Conservation (phyloP, 2,329 filamentous ascomycete genomes). For the Botryotinia convoluta region DNA sequence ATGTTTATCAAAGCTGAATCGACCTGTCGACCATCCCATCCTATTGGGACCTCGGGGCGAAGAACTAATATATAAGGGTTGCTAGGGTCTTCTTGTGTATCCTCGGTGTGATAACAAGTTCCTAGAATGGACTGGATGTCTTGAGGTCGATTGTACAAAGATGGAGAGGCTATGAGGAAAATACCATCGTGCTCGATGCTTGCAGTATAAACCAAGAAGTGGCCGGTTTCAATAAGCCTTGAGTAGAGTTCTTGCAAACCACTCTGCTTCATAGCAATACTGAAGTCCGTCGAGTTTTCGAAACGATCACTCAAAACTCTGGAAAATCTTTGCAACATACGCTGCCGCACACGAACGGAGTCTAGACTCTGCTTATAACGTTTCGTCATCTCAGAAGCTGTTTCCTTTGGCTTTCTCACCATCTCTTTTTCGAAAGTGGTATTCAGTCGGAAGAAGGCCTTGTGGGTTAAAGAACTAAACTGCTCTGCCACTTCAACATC, state of each 20-base stretch:
- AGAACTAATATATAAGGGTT: conserved; percentile 86
- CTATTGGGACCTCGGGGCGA: conserved; percentile 72
- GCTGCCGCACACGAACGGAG: conserved; percentile 90
- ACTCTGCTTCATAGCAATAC: conserved; percentile 69
- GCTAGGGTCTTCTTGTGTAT: conserved; percentile 68
- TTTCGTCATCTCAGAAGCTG: conserved; percentile 86
- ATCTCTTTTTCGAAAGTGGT: conserved; percentile 90
- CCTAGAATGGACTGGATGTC: conserved; percentile 85
- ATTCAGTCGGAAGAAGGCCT: conserved; percentile 83
- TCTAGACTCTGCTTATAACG: conserved; percentile 94
- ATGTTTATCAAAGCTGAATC: conserved; percentile 71
- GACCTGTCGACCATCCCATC: conserved; percentile 79
- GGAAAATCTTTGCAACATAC: conserved; percentile 94
- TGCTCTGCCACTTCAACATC: conserved; percentile 97
- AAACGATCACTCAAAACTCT: conserved; percentile 88
- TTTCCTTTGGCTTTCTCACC: conserved; percentile 79
- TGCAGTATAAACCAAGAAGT: conserved; percentile 79
- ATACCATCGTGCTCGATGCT: conserved; percentile 71
- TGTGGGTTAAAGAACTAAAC: conserved; percentile 90
- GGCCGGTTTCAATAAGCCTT: conserved; percentile 74
- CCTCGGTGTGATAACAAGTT: conserved; percentile 70
- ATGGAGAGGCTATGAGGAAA: conserved; percentile 81
- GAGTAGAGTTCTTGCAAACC: conserved; percentile 76
- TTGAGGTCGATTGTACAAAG: conserved; percentile 69
- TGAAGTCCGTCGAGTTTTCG: conserved; percentile 95